A percentile compares a stretch with the other conserved stretches of the same genome.
These are phyloP conservation scores for Lasiodiplodia sp. DNA, from an alignment of 2,329 filamentous ascomycete species.

Conservation along the genomic window DNA sequence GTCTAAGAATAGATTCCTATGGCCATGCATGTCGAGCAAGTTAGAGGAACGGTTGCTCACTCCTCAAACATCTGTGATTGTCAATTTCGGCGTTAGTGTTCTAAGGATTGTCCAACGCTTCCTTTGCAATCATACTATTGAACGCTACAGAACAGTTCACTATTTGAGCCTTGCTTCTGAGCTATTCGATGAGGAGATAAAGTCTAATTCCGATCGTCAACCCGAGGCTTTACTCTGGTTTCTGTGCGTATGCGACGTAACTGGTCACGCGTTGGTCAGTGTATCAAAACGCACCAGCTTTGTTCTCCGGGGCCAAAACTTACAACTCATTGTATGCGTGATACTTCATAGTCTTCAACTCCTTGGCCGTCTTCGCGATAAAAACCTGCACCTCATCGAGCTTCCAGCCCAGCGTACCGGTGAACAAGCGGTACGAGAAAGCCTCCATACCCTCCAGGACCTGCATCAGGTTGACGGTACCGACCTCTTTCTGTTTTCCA, in stretches of 20 bases:
- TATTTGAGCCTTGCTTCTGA: too few species aligned
- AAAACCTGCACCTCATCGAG: conserved; percentile 53
- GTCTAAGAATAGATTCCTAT: too few species aligned
- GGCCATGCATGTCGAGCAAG: too few species aligned
- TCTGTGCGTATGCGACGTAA: not conserved
- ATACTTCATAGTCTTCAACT: not conserved
- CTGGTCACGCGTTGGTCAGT: not conserved
- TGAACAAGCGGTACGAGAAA: conserved; percentile 52
- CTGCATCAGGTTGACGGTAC: conserved; percentile 46
- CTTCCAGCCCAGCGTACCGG: conserved; percentile 51
- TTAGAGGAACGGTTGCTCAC: too few species aligned
- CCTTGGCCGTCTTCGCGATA: not conserved
- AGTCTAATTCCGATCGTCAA: too few species aligned
- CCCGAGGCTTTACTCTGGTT: not conserved
- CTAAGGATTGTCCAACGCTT: too few species aligned
- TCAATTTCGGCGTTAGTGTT: too few species aligned
- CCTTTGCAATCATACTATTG: too few species aligned
- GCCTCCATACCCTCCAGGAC: conserved; percentile 52
- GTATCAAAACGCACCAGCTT: too few species aligned
- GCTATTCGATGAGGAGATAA: too few species aligned
- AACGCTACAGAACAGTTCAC: too few species aligned
- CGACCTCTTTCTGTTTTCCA: conserved; percentile 30
- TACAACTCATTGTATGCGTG: not conserved
- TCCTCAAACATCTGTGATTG: too few species aligned
- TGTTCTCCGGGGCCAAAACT: not conserved